Base-by-base conservation (phyloP, 2,329 filamentous ascomycete species). In the Tolypocladium inflatum region DNA sequence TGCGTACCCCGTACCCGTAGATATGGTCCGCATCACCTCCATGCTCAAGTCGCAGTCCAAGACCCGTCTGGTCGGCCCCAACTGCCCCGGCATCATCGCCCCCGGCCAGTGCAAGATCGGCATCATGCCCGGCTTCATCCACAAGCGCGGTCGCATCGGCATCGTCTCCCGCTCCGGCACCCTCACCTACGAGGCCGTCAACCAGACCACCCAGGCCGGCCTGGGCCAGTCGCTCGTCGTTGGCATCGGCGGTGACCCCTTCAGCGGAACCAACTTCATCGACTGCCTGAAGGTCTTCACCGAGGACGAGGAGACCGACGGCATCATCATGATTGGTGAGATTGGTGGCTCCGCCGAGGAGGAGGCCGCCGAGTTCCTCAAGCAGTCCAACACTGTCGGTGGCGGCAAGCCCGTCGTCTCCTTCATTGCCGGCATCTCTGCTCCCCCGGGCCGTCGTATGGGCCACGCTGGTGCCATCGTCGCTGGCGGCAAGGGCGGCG, bases 261-360 rank as follows among this genome's bases (percentile, higher is more conserved):
- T 99, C 84, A 93, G 89, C 70, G 94, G 94, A 68, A 97, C 94
- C 78, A 97, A 96, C 85, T 99, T 97, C 82, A 97, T 99, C 78
- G 94, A 99, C 84, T 97, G 93, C 83, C 83, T 99, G 68, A 89
- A 90, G 73, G 91, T 97, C 73, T 99, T 99, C 86, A 85, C 96
- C 68, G 82, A 95, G 76, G 94, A 99, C 75, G 83, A 88, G 74
- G 91, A 96, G 80, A 99, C 94, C 43, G 94, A 99, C 73, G 94
- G 94, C 73, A 97, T 99, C 79, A 97, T 99, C 80, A 97, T 99
- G 94, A 97, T 99, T 74, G 94, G 94, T 73, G 94, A 97, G 81
- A 97, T 99, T 73, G 94, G 94, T 77, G 94, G 94, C 63, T 90
- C 89, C 61, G 94, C 94, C 60, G 94, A 99, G 81, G 94, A 99